Base-by-base conservation (phyloP, 2,329 filamentous ascomycete species). In the Aspergillus sclerotialis region DNA sequence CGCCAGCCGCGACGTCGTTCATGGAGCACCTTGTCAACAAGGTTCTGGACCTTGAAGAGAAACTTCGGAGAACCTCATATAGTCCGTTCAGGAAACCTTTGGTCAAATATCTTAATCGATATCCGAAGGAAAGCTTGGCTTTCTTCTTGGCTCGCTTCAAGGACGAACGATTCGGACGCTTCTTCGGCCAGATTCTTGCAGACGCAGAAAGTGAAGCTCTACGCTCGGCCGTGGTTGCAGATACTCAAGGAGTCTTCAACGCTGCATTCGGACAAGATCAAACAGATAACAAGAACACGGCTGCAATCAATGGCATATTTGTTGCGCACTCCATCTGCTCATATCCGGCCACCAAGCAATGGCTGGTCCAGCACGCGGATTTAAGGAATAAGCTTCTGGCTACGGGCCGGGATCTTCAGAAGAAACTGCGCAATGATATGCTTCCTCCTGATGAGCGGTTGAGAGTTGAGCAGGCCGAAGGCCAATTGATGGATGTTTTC, bases 31-130 rank as follows among this genome's bases (percentile, higher is more conserved):
- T 98, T 28, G 86, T 96, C 31, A 84, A 94, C 46, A 85, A 84
- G 33, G 86, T 94, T n/a, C 70, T 98, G 36, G 83, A 88, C 27
- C 71, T 99, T 0, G 92, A 99, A 59, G 77, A 82, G 34, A 84
- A 82, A 44, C 69, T 98, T 25, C 78, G 92, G 19, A 72, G 92
- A 40, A 98, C 92, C 1, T 82, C 89, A 30, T 82, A 85, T 49
- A 96, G 89, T 51, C 90, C 90, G 0, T 96, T 98, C 71, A 76
- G 93, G 28, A 77, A 81, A 38, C 90, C 92, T 1, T 73, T 98
- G 13, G 88, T 94, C 59, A 86, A 87, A 53, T 98, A 94, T 56
- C 74, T 99, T 42, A 94, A 94, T 59, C 78, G 88, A 39, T 98
- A 96, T 54, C 81, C 92, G 0, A 83, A 84, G 43, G 89, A 98